Base-by-base conservation (phyloP, 2,329 filamentous ascomycete genomes). In the Arthrobotrys musiformis region DNA sequence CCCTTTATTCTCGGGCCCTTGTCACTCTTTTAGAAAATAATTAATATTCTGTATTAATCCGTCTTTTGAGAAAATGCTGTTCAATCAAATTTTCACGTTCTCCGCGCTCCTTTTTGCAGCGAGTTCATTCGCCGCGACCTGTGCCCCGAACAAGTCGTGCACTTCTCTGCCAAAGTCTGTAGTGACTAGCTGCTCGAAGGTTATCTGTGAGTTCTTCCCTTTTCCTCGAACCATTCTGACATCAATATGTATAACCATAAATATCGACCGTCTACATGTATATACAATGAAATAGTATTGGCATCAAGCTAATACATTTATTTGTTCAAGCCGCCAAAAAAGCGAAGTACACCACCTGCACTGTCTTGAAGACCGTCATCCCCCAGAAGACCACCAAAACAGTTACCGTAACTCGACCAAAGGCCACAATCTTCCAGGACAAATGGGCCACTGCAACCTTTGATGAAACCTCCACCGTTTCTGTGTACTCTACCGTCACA, bases 401-500 rank as follows among this genome's bases (percentile, higher is more conserved):
- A 8, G 24, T 74, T 7, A 35, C 58, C 13, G 19, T 74, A 2
- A 42, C 4, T 9, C 70, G 8, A 9, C 40, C 70, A 1, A 67
- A 60, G 13, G 70, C 62, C 11, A 74, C 70, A 4, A 19, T 74
- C 17, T n/a, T 61, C 13, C 35, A 60, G 5, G 24, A 48, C 13
- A 19, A 73, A 8, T 22, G 42, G 13, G 50, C 46, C 8, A 73
- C 69, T 0, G 37, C 40, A 6, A 73, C 69, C 7, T 40, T 22
- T 8, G n/a, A 52, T 5, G 46, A 73, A 24, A 73, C 69, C 11
- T 35, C 35, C 6, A 63, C 50, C 0, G 60, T 74, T 22, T 74
- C 70, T 13, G 70, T 52, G 11, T 74, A 61, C 22, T 74, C 70
- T 15, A 74, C 70, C 1, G 40, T 74, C 33, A 74, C 70, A 1